Evolutionary conservation across 2,329 filamentous ascomycete species (phyloP), one percentile per base, ranked within the genome.

Genomic region (Trichoderma atrobrunneum): DNA sequence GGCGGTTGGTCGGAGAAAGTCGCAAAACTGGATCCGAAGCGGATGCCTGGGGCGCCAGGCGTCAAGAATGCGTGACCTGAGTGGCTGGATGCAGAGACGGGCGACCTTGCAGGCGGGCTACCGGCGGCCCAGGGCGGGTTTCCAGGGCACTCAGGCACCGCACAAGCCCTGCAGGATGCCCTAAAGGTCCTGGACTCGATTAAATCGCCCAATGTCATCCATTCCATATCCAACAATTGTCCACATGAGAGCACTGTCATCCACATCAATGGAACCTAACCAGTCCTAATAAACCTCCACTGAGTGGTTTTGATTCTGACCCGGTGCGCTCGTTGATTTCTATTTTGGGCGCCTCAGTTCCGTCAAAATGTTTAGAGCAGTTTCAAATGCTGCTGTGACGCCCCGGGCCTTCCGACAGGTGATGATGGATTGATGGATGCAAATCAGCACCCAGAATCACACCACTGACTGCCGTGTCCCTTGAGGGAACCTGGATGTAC

Each of bases 21-120:
- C 67, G 67, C 57, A 30, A 61, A 43, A 36, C 34, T 32, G 56
- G 61, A 21, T 39, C 63, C n/a, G 63, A 48, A 54, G 51, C 57
- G 28, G 75, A 73, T 78, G 78, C 78, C 77, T 79, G 73, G 75
- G 75, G 77, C 77, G 74, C 77, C 77, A 79, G 77, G 78, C 77
- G 75, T 72, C 74, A 56, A 72, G 68, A 64, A 51, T 62, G 36
- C 43, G 56, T n/a, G 36, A 26, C 28, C 34, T 62, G 56, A 26
- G 57, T 69, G 54, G 65, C 28, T 59, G 26, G 65, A 60, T 68
- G 54, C 65, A 68, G 54, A 54, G 24, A 5, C n/a, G 43, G 64
- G 64, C 64, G 54, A 34, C 63, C 48, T 32, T 36, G 51, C 30
- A 36, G 30, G 48, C 12, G 36, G 56, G 66, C 32, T 62, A 61